Evolutionary conservation across 2,329 filamentous ascomycete genomes (phyloP).

Genomic region (Cercospora sesami): DNA sequence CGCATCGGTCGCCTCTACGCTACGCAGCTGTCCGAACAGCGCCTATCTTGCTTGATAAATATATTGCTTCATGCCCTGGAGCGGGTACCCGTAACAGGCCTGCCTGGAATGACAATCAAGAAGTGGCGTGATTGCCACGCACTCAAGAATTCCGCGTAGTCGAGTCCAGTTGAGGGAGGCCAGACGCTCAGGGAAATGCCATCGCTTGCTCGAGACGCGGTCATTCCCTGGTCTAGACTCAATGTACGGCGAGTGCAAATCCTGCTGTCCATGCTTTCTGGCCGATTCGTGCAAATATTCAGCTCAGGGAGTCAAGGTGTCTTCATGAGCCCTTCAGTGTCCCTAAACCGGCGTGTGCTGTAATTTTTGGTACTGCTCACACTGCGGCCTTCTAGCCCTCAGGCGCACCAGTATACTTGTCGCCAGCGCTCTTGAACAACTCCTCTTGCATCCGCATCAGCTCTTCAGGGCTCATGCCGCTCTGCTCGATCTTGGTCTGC

Average conservation of each 20-base stretch:
- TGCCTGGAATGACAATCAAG: not conserved
- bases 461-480: conserved; percentile 87
- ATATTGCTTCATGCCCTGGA: not conserved
- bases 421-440: conserved; percentile 79
- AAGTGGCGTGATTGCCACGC: too few species aligned
- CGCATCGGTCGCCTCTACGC: not conserved
- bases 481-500: conserved; percentile 93
- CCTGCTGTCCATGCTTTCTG: not conserved
- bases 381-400: not conserved
- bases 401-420: conserved; percentile 59
- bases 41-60: not conserved
- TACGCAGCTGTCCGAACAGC: not conserved
- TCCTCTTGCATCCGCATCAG: conserved; percentile 86
- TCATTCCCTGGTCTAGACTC: not conserved
- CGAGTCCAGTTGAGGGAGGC: too few species aligned
- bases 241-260: not conserved
- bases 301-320: not conserved
- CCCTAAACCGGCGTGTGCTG: not conserved
- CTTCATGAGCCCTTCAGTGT: not conserved
- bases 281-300: not conserved
- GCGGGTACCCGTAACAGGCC: not conserved
- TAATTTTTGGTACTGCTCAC: not conserved
- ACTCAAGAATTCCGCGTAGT: too few species aligned
- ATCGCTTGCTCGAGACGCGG: not conserved
- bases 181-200: not conserved